Base-by-base conservation (phyloP, 2,329 filamentous ascomycete species). In the Emmonsiellopsis sp. region DNA sequence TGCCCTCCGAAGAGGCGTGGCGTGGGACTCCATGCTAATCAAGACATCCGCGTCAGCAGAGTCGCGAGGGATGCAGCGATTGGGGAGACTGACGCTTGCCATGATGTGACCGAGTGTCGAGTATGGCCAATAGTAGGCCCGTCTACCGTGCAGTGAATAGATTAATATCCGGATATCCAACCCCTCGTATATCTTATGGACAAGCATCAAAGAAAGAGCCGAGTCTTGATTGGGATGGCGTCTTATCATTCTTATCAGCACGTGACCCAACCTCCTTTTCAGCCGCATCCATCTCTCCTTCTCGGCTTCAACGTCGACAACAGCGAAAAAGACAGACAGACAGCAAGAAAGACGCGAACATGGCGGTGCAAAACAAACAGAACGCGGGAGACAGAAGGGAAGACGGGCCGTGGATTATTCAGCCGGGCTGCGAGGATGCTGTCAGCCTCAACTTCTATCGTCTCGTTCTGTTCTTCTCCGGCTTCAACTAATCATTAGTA, bases 21-120 rank as follows among this genome's bases (percentile, higher is more conserved):
- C 90, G 87, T 64, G 87, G 81, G 68, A 94, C 80, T 66, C 88
- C 89, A 79, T 96, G 91, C 89, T 95, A 72, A 14, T 14, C 14
- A 32, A 14, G 34, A 49, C 40, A 6, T 46, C 10, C 17, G 11
- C 2, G 33, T 52, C 34, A 46, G 42, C 34, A 7, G 27, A 17
- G 8, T 10, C 27, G 3, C 14, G 11, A 34, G 14, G 7, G 9
- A 17, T 33, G 31, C 8, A 43, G 21, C 8, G 9, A 13, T 33
- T 14, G 42, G 17, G 5, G 2, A 40, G 39, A 46, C 50, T 21
- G 34, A 52, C 50, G 34, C 50, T 52, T 46, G 50, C 50, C 50
- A 52, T 52, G 11, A 17, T 32, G 31, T 27, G 21, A 27, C 21
- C 21, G 21, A 27, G 21, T 27, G 21, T 27, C 21, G 21, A 27